Conservation (phyloP, 371 early-diverging fungal species). For the Circinella minor region DNA sequence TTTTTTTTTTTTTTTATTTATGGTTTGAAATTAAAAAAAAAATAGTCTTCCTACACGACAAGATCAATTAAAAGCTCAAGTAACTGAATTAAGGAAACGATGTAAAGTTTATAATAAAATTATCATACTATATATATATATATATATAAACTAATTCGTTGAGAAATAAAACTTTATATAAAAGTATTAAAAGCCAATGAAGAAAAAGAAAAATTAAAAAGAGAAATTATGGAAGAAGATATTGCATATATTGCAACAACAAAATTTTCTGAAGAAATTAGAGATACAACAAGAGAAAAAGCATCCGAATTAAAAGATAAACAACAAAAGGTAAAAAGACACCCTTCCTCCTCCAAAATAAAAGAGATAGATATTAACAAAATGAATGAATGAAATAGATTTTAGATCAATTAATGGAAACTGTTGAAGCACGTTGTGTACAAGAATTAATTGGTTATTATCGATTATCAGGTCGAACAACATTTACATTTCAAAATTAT, state of each 20-base stretch:
- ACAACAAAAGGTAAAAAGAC: constrained; percentile 27
- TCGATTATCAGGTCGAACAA: constrained; percentile 36
- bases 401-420: constrained; percentile 31
- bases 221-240: constrained; percentile 38
- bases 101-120: constrained; percentile 16
- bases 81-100: constrained; percentile 21
- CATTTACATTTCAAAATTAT: constrained; percentile 31
- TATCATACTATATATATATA: too few species aligned
- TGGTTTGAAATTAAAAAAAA: neutral
- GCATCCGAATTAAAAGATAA: constrained; percentile 26
- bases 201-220: constrained; percentile 27
- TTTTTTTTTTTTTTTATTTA: neutral
- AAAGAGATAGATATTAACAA: too few species aligned
- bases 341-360: too few species aligned
- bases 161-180: neutral
- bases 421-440: constrained; percentile 28
- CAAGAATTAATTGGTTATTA: constrained; percentile 44
- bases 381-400: constrained; percentile 23
- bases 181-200: constrained; percentile 30
- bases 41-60: constrained; percentile 21
- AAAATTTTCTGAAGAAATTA: constrained; percentile 26
- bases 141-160: neutral
- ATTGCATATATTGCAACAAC: constrained; percentile 31
- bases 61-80: constrained; percentile 23
- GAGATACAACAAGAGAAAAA: constrained; percentile 34